phyloP scores from a whole-genome alignment of 495 filamentous ascomycete genomes.

The Aspergillus egyptiacus region DNA sequence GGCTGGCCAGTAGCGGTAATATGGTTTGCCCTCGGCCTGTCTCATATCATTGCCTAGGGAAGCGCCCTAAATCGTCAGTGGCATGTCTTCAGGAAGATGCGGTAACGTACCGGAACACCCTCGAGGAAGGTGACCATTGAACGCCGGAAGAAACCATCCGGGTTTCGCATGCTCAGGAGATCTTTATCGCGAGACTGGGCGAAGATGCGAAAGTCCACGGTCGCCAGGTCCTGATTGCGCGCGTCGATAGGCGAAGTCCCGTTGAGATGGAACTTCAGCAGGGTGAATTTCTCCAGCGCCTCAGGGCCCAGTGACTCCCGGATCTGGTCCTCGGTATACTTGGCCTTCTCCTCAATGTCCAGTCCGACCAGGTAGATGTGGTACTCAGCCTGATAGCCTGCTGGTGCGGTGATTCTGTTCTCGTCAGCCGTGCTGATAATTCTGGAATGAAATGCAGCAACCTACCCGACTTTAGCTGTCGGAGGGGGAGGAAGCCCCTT shows the following conservation, averaged over 20 bases:
- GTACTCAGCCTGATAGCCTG: neutral
- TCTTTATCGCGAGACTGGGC: slow-evolving; percentile 10
- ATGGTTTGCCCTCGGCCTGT: neutral
- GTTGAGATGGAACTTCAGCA: slow-evolving; percentile 10
- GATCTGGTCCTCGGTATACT: slow-evolving; percentile 28
- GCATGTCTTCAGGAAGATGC: no score
- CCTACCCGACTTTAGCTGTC: neutral
- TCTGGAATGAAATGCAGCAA: neutral
- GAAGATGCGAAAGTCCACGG: slow-evolving; percentile 18
- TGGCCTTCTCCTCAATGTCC: slow-evolving; percentile 41
- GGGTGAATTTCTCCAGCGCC: neutral
- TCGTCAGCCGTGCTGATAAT: no score
- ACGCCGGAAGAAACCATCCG: neutral
- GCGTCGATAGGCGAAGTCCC: slow-evolving; percentile 10
- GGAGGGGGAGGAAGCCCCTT: neutral
- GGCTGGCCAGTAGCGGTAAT: slow-evolving; percentile 17
- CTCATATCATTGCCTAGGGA: neutral
- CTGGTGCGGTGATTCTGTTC: slow-evolving; percentile 1
- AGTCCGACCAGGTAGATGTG: slow-evolving; percentile 39
- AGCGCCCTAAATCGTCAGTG: neutral
- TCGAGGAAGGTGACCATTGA: neutral
- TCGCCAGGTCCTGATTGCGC: slow-evolving; percentile 10
- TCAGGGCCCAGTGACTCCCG: neutral
- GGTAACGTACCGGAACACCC: neutral
- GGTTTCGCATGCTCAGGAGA: neutral